Conservation (phyloP, 306 rosid genomes). For the Corylus heterophylla region DNA sequence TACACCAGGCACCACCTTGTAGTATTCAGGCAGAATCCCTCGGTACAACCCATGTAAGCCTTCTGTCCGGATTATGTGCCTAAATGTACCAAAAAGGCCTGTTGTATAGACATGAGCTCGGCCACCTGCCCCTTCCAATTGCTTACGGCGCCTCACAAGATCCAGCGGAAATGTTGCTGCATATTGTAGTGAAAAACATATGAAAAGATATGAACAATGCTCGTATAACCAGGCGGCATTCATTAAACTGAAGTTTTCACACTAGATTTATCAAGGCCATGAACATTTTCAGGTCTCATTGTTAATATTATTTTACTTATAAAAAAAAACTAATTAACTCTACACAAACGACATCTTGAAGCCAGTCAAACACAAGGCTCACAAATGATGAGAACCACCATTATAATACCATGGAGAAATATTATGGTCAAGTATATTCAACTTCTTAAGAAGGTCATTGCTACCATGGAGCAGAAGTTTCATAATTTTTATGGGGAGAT, state of each 20-base stretch:
- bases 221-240: neutral
- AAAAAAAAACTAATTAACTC: neutral
- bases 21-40: conserved; percentile 95
- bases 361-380: neutral
- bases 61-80: conserved; percentile 75
- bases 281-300: neutral
- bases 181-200: conserved; percentile 33
- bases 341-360: neutral
- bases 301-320: neutral
- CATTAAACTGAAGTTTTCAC: neutral
- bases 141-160: conserved; percentile 94
- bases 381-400: neutral
- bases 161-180: conserved; percentile 99
- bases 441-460: too few relatives aligned
- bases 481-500: too few relatives aligned
- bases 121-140: conserved; percentile 96
- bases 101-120: conserved; percentile 85
- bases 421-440: too few relatives aligned
- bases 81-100: conserved; percentile 70
- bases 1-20: conserved; percentile 97
- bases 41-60: conserved; percentile 86
- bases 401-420: neutral
- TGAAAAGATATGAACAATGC: conserved; percentile 26
- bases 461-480: too few relatives aligned
- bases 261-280: conserved; percentile 17